These are phyloP conservation scores for Aspergillus eucalypticola DNA, from an alignment of 2,329 filamentous ascomycete species.

Conservation along the genomic window DNA sequence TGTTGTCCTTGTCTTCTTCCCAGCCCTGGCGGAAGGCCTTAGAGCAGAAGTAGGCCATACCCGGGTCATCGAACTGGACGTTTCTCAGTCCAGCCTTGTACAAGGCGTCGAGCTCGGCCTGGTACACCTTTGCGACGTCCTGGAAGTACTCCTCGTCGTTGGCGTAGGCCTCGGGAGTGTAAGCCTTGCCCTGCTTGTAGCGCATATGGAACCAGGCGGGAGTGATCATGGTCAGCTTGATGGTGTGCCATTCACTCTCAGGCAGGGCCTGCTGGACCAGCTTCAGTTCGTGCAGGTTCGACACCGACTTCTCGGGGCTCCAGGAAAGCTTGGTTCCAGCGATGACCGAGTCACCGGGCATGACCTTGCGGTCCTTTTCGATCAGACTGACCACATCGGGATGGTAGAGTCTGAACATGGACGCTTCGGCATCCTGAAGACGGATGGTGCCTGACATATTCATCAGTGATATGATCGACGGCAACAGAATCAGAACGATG, in stretches of 20 bases:
- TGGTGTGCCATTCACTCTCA: background rate
- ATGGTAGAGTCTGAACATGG: slow-evolving; percentile 31
- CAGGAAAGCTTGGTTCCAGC: slow-evolving; percentile 26
- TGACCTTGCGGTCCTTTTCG: slow-evolving; percentile 29
- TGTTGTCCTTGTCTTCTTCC: background rate
- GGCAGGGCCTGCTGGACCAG: slow-evolving; percentile 4
- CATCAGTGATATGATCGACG: background rate
- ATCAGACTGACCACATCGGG: slow-evolving; percentile 30
- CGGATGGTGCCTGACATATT: slow-evolving; percentile 23
- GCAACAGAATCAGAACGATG: background rate
- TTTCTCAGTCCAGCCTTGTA: slow-evolving; percentile 1
- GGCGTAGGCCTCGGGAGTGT: background rate
- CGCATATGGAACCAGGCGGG: slow-evolving; percentile 6
- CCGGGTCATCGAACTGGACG: slow-evolving; percentile 4
- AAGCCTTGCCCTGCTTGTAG: slow-evolving; percentile 6
- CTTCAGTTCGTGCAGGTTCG: slow-evolving; percentile 15
- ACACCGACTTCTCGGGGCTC: slow-evolving; percentile 17
- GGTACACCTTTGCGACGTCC: slow-evolving; percentile 2
- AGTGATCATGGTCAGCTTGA: slow-evolving; percentile 7
- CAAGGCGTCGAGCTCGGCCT: background rate
- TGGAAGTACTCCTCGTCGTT: slow-evolving; percentile 3
- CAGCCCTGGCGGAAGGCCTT: slow-evolving; percentile 1
- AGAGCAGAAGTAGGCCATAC: slow-evolving; percentile 7
- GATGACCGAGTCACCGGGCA: slow-evolving; percentile 31
- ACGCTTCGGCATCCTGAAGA: slow-evolving; percentile 28